Conservation (phyloP, 2,329 filamentous ascomycete genomes). For the Phaeoacremonium minimum region DNA sequence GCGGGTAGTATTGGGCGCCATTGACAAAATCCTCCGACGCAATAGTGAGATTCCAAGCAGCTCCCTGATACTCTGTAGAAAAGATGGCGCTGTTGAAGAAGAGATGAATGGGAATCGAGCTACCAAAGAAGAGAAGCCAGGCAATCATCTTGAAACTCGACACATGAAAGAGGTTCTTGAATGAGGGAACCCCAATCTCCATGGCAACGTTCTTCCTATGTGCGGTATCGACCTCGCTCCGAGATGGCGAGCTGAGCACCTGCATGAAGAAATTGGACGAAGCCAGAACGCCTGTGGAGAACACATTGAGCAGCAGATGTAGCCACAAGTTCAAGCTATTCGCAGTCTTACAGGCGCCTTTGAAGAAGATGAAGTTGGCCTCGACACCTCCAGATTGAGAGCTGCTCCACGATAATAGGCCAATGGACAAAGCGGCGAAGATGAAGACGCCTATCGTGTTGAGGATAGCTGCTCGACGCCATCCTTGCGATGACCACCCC, state of each 20-base stretch:
- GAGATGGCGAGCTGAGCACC: conserved; percentile 41
- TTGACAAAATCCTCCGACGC: conserved; percentile 8
- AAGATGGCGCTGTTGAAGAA: conserved; percentile 15
- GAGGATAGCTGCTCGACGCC: conserved; percentile 10
- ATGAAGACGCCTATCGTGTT: neutral
- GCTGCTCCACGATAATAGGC: neutral
- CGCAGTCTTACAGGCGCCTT: conserved; percentile 16
- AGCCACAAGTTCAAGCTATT: conserved; percentile 12
- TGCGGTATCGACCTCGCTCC: conserved; percentile 43
- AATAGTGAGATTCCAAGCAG: conserved; percentile 8
- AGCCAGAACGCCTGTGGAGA: conserved; percentile 28
- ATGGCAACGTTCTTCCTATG: conserved; percentile 35
- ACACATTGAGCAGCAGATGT: conserved; percentile 23
- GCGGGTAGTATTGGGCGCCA: conserved; percentile 1
- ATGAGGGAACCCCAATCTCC: conserved; percentile 37
- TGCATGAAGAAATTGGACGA: conserved; percentile 50
- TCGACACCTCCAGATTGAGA: neutral
- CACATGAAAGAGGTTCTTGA: conserved; percentile 27
- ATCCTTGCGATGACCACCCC: conserved; percentile 10
- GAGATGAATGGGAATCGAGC: conserved; percentile 20
- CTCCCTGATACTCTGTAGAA: conserved; percentile 5
- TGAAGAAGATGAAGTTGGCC: conserved; percentile 12
- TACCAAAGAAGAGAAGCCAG: conserved; percentile 15
- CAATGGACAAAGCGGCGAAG: neutral
- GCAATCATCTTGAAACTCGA: conserved; percentile 9